Evolutionary conservation across 345 rosid species (phyloP), one percentile per base, ranked within the genome.

Genomic region (Lagerstroemia speciosa): DNA sequence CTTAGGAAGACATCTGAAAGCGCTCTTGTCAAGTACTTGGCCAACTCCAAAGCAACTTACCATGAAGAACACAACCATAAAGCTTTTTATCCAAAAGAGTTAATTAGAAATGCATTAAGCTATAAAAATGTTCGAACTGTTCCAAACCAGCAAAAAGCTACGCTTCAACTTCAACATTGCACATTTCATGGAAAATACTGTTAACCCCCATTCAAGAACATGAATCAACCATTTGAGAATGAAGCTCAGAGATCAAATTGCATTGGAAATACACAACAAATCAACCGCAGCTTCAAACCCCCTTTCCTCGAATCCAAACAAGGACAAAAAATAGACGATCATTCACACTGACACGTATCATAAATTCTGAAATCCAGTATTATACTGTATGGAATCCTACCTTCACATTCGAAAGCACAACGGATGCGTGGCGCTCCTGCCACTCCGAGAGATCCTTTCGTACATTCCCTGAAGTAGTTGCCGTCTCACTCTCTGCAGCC

Each of bases 371-470:
- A 24, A 22, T 53, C 60, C 60, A 58, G 29, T 10, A 58, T 48
- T 12, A 22, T 48, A 48, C 8, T 19, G 43, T 48, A 19, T 1
- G 0, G 16, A 24, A 11, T 24, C 3, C 31, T 58, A 58, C 96
- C 96, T 90, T 83, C 20, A 83, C 85, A 80, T 75, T 87, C 12
- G 88, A 83, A 36, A 93, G 86, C 9, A 81, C 82, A 20, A 87
- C 82, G 70, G 74, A 60, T 16, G 96, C 96, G 73, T 93, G 98
- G 31, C 74, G 81, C 79, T 87, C 87, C 74, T 89, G 91, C 98
- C 98, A 93, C 27, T 86, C 82, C 12, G 98, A 89, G 43, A 90
- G 87, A 67, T 90, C 96, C 74, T 76, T 78, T 52, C 84, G 74
- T 43, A 80, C 78, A 78, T 76, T 84, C 8, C 62, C 84, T 8